Evolutionary conservation across 768 basidiomycete species (phyloP), one percentile per base, ranked within the genome.

Genomic region (Candolleomyces aberdarensis): DNA sequence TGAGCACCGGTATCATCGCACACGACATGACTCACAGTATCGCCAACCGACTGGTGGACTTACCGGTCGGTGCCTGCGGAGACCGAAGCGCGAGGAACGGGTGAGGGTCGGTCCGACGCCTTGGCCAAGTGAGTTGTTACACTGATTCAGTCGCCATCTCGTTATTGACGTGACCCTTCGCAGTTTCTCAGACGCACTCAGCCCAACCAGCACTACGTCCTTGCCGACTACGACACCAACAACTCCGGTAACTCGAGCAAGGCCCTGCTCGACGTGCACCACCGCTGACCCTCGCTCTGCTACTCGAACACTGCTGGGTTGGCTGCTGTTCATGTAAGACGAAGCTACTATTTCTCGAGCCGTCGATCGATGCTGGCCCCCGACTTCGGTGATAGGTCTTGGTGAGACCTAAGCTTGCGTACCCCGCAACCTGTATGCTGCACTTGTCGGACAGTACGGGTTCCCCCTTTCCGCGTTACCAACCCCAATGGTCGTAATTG

Each of bases 1-100:
- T 88, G 52, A 84, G 86, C 65, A 85, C 85, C 66, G 86, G 85
- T 66, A 81, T 80, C 39, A 64, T 79, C 22, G 69, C 71, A 3
- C 78, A 80, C 56, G 78, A 89, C 70, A 76, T 77, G 66, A 79
- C 77, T 11, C 81, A 79, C 60, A 78, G 78, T 29, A 67, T 79
- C 57, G 77, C 78, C 39, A 80, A 74, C 64, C 70, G 76, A 83
- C 82, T 14, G 82, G 82, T 40, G 81, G 82, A 47, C 81, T 78
- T 51, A 81, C 81, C 26, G 26, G 26, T 3, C 26, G 3, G 26
- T 26, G 26, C 26, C 26, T 26, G 26, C 26, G 3, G 26, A 26
- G 26, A 26, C 26, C 3, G 26, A 3, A 26, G 26, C 26, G 26
- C 26, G 26, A 26, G 26, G 26, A 26, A 26, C 3, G 2, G 2